Percentiles rank a stretch among this genome's conserved stretches.
phyloP scores from a whole-genome alignment of 1,139 yeast genomes.

The Zygosaccharomyces pseudobailii region DNA sequence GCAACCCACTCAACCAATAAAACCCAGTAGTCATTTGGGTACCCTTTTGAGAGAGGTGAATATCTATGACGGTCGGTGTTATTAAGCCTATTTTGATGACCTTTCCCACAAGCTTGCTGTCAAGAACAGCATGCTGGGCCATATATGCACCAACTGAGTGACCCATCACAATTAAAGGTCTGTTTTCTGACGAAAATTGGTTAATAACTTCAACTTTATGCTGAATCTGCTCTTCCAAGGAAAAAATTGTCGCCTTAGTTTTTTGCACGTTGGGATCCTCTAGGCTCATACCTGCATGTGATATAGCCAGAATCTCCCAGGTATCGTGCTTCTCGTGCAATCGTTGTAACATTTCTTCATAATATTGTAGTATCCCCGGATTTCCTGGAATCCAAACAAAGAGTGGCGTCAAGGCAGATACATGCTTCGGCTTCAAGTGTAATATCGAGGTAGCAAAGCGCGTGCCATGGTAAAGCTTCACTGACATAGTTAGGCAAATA shows the following conservation, averaged over 20 bases:
- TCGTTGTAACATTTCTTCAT: constrained; percentile 44
- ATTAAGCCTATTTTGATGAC: constrained; percentile 43
- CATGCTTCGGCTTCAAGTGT: constrained; percentile 5
- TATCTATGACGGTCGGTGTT: constrained; percentile 58
- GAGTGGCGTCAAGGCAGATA: constrained; percentile 33
- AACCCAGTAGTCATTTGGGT: constrained; percentile 33
- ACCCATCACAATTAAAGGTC: constrained; percentile 46
- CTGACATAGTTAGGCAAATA: background rate
- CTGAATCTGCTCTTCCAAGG: constrained; percentile 47
- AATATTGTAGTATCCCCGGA: constrained; percentile 59
- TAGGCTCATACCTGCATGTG: constrained; percentile 40
- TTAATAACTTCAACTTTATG: constrained; percentile 46
- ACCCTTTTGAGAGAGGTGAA: constrained; percentile 52
- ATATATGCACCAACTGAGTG: constrained; percentile 62
- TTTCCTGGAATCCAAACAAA: constrained; percentile 61
- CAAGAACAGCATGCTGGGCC: constrained; percentile 43
- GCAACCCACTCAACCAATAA: constrained; percentile 13
- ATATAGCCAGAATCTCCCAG: constrained; percentile 47
- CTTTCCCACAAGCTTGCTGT: constrained; percentile 13
- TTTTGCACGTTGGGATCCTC: constrained; percentile 1
- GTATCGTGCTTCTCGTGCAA: constrained; percentile 43
- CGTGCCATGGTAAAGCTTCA: constrained; percentile 4
- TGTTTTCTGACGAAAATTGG: constrained; percentile 27
- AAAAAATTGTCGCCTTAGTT: constrained; percentile 29
- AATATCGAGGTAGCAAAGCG: constrained; percentile 11